A percentile compares a stretch with the other conserved stretches of the same genome.
Evolutionary conservation across 805 yeast species (phyloP).

Genomic region (Kregervanrija pseudodelftensis): DNA sequence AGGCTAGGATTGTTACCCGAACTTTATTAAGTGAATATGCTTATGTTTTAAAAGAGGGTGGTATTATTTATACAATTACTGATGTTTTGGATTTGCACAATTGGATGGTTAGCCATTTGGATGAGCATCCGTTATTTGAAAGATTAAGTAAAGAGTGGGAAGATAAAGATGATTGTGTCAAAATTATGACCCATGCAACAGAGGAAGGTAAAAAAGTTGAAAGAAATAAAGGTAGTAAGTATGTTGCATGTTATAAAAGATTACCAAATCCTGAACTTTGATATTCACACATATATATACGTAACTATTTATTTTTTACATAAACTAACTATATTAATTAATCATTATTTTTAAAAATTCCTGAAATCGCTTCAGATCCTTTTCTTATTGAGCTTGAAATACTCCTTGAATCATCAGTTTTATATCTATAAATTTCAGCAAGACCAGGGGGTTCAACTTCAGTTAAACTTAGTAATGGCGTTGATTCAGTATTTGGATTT

Average conservation of each 20-base stretch:
- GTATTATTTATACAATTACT: constrained; percentile 87
- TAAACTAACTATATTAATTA: not conserved
- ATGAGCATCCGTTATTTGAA: constrained; percentile 85
- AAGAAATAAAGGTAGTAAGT: constrained; percentile 83
- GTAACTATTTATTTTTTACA: not conserved
- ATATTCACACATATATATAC: not conserved
- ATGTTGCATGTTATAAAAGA: constrained; percentile 79
- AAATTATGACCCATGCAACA: constrained; percentile 84
- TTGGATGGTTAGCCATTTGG: constrained; percentile 94
- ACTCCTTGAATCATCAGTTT: constrained; percentile 28
- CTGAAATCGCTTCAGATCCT: constrained; percentile 36
- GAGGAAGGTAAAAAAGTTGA: constrained; percentile 97
- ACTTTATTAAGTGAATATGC: constrained; percentile 91
- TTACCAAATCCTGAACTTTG: constrained; percentile 47
- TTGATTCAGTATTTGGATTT: constrained; percentile 14
- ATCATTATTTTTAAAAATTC: constrained; percentile 18
- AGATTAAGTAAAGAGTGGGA: constrained; percentile 79
- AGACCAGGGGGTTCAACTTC: constrained; percentile 32
- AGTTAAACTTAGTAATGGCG: constrained; percentile 7
- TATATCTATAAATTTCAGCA: constrained; percentile 28
- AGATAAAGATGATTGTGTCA: constrained; percentile 68
- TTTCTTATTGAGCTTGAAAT: constrained; percentile 34
- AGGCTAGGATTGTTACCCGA: constrained; percentile 89
- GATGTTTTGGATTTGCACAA: constrained; percentile 89
- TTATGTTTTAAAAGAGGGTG: constrained; percentile 77